Evolutionary conservation across 2,329 filamentous ascomycete species (phyloP), one percentile per base, ranked within the genome.

Genomic region (Alternaria rosae): DNA sequence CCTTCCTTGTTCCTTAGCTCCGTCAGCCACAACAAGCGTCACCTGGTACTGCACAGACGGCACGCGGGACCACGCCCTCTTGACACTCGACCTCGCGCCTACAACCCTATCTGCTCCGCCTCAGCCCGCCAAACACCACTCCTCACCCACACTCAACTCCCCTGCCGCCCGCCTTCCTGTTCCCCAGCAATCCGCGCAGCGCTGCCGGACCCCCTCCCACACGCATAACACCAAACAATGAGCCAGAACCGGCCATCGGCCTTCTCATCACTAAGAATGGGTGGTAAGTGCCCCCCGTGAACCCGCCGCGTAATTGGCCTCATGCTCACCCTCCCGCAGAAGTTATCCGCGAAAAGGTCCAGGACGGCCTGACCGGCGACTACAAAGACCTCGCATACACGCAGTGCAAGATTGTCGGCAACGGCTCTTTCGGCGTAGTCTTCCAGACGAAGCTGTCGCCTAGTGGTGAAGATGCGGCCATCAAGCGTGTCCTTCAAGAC

Each of bases 331-430:
- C 12, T 47, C 52, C 21, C 50, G 61, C 77, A 98, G 95, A 99
- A 87, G 92, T 98, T 70, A 93, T 99, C 80, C 93, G 93, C 80
- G 95, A 99, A 84, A 98, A 97, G 85, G 95, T 99, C 71, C 95
- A 99, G 82, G 95, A 99, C 86, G 95, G 95, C 79, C 85, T 97
- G 70, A 99, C 95, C 13, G 95, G 95, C 75, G 95, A 99, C 81
- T 97, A 93, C 75, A 91, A 92, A 81, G 95, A 99, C 76, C 89
- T 99, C 83, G 93, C 97, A 80, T 99, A 99, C 82, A 98, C 95
- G 59, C 95, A 98, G 80, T 98, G 94, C 86, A 99, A 99, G 85
- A 98, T 99, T 76, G 95, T 99, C 51, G 95, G 95, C 80, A 99
- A 99, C 84, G 95, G 95, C 71, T 98, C 94, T 35, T 99, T 99